Percentiles rank a stretch among this genome's conserved stretches.
Evolutionary conservation across 208 protist genomes (phyloP).

Genomic region (Herpetomonas samuelpessoai): DNA sequence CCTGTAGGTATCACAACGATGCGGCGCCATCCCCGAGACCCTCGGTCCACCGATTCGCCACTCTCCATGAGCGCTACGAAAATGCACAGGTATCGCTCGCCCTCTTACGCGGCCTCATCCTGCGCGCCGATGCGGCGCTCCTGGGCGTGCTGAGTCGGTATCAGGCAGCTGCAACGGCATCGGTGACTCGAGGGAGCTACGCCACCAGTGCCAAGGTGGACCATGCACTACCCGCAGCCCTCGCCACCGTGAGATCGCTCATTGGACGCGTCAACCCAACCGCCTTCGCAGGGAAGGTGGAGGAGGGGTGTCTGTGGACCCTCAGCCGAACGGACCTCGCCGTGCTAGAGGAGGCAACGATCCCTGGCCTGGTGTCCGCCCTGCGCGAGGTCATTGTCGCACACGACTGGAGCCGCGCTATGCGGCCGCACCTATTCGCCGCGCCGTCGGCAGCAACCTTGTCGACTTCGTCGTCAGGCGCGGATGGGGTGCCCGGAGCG

Average conservation of each 20-base stretch:
- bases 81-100: conserved; percentile 19
- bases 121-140: conserved; percentile 24
- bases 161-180: too few relatives aligned
- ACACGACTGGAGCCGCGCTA: conserved; percentile 26
- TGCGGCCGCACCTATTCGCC: background rate
- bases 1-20: too few relatives aligned
- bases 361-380: conserved; percentile 17
- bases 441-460: conserved; percentile 1
- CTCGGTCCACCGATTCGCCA: background rate
- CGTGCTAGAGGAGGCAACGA: conserved; percentile 19
- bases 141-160: conserved; percentile 13
- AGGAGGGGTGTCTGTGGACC: conserved; percentile 20
- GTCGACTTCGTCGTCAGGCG: too few relatives aligned
- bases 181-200: too few relatives aligned
- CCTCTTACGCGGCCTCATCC: conserved; percentile 27
- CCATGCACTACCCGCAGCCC: conserved; percentile 11
- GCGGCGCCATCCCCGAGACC: too few relatives aligned
- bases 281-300: conserved; percentile 7
- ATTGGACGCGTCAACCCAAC: conserved; percentile 15
- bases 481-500: too few relatives aligned
- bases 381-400: conserved; percentile 25
- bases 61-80: conserved; percentile 18
- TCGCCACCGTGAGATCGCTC: conserved; percentile 21
- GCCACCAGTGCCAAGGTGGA: background rate
- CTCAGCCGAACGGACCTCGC: conserved; percentile 17